Base-by-base conservation (phyloP, 345 rosid species). In the Diplotaxis tenuifolia region DNA sequence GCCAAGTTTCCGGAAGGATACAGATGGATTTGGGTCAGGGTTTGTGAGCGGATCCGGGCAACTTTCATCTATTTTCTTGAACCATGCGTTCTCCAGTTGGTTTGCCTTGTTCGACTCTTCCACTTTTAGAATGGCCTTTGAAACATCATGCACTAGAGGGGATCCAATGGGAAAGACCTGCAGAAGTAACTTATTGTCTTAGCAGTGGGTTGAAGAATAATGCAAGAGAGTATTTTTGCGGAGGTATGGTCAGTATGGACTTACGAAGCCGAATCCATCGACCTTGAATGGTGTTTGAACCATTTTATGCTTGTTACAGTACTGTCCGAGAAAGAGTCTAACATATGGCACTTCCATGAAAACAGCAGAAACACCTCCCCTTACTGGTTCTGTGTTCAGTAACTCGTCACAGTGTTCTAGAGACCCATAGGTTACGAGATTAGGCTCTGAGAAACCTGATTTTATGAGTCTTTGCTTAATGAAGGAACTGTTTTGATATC, bases 211-310 rank as follows among this genome's bases (percentile, higher is more conserved):
- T n/a, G n/a, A n/a, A n/a, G n/a, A n/a, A n/a, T n/a, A n/a, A n/a
- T n/a, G n/a, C n/a, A n/a, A n/a, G n/a, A n/a, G n/a, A n/a, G n/a
- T n/a, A n/a, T n/a, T n/a, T n/a, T n/a, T n/a, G n/a, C n/a, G n/a
- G n/a, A n/a, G n/a, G n/a, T n/a, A n/a, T n/a, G n/a, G n/a, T n/a
- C n/a, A n/a, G 49, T 42, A 42, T 42, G 50, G n/a, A n/a, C 81
- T 72, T 79, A 84, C 87, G 32, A 86, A 83, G 15, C 89, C 85
- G 0, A 85, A 74, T 7, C 86, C 82, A 12, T 71, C 68, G 5
- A 80, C 69, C 22, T 76, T 68, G 21, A 73, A 80, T 14, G 78
- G n/a, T n/a, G n/a, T n/a, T n/a, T n/a, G n/a, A n/a, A n/a, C n/a
- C n/a, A n/a, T n/a, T n/a, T n/a, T n/a, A 74, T 11, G 72, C n/a